Evolutionary conservation across 164 flowering plant genomes (phyloP).

Genomic region (Piper longum): DNA sequence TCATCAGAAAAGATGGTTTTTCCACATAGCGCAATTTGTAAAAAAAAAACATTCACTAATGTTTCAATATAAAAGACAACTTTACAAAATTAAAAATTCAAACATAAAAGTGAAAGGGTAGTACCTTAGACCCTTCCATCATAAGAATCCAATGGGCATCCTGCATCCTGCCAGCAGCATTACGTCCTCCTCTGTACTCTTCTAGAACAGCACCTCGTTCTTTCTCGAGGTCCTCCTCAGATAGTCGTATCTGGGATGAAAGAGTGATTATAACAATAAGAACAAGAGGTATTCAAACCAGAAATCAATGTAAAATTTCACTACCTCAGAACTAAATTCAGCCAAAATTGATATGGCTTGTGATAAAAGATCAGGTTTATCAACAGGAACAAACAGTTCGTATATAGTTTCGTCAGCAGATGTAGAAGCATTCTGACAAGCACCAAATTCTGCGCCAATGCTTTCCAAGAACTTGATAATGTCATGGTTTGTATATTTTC

Average conservation of each 20-base stretch:
- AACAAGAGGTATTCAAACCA: background rate
- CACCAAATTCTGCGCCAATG: slow-evolving; percentile 94
- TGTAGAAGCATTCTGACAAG: slow-evolving; percentile 94
- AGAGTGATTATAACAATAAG: background rate
- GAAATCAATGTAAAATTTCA: background rate
- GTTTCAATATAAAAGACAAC: background rate
- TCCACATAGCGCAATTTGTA: background rate
- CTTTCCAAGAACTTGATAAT: slow-evolving; percentile 85
- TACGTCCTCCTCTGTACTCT: slow-evolving; percentile 72
- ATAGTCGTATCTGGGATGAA: slow-evolving; percentile 60
- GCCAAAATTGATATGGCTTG: slow-evolving; percentile 81
- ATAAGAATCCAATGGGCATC: slow-evolving; percentile 85
- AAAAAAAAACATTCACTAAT: background rate
- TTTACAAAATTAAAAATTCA: background rate
- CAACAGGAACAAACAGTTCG: slow-evolving; percentile 90
- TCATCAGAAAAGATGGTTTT: background rate
- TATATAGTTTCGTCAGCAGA: slow-evolving; percentile 90
- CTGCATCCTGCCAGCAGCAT: slow-evolving; percentile 89
- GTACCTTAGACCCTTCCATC: slow-evolving; percentile 94
- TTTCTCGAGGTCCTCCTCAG: slow-evolving; percentile 72
- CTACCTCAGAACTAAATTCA: slow-evolving; percentile 90
- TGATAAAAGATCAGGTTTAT: slow-evolving; percentile 80
- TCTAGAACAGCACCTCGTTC: slow-evolving; percentile 97
- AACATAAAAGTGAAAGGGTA: background rate
- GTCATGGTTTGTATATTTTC: slow-evolving; percentile 80